Conservation (phyloP, 768 basidiomycete genomes). For the Leccinum aurantiacum region DNA sequence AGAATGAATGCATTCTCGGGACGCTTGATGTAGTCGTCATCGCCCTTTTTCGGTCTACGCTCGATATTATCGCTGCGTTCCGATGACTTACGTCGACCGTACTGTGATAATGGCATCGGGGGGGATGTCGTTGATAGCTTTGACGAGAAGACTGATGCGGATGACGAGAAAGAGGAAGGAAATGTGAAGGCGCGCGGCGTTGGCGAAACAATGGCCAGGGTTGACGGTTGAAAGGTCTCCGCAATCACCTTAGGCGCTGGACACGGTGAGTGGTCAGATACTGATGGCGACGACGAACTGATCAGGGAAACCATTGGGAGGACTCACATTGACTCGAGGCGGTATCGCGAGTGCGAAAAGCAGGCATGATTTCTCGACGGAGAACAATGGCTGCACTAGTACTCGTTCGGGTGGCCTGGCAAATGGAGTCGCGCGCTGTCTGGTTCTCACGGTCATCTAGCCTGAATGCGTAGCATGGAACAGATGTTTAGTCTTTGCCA, state of each 20-base stretch:
- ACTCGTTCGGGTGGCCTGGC: constrained; percentile 30
- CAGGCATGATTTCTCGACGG: constrained; percentile 55
- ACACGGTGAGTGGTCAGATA: constrained; percentile 16
- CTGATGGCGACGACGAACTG: constrained; percentile 4
- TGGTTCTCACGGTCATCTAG: too few species aligned
- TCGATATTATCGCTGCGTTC: constrained; percentile 46
- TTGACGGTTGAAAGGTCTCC: constrained; percentile 48
- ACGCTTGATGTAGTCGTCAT: constrained; percentile 81
- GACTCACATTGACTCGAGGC: constrained; percentile 46
- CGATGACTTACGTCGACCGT: constrained; percentile 54
- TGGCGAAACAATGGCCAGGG: constrained; percentile 55
- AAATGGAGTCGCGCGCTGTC: constrained; percentile 20
- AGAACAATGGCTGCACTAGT: constrained; percentile 34
- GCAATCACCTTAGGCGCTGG: constrained; percentile 75
- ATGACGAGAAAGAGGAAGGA: constrained; percentile 38
- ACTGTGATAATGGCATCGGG: constrained; percentile 30
- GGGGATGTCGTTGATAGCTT: constrained; percentile 37
- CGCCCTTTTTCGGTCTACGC: constrained; percentile 58
- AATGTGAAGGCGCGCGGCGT: constrained; percentile 56
- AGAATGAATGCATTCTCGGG: constrained; percentile 86
- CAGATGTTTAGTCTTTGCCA: too few species aligned
- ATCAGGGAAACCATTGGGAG: neutral
- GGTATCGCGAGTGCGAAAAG: constrained; percentile 76
- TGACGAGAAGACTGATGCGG: constrained; percentile 42
- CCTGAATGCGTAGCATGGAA: too few species aligned